Base-by-base conservation (phyloP, 805 yeast species). In the Sugiyamaella smithiae region DNA sequence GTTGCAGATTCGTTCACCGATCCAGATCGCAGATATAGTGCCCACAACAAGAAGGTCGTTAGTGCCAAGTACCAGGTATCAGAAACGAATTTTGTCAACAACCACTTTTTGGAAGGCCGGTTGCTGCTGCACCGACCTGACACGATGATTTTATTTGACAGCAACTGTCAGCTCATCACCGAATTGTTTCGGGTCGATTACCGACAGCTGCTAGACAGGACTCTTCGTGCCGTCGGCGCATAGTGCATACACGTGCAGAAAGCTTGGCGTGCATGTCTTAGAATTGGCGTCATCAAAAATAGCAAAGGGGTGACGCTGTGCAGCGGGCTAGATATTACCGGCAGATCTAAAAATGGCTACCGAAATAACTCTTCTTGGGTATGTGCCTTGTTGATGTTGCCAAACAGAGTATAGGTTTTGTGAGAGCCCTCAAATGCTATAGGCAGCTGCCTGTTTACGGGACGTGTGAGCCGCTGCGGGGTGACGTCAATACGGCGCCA, bases 221-320 rank as follows among this genome's bases (percentile, higher is more conserved):
- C 11, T 31, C 33, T 32, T 29, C 16, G 20, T 19, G 40, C 46
- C 23, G 28, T 19, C 37, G 16, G 17, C 40, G 35, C 25, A 24
- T 33, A n/a, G 24, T 17, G 40, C 33, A 29, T 5, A 8, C 26
- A 9, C 38, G 8, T 19, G 28, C 25, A 28, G 46, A 11, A 20
- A 11, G 46, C 29, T 43, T 31, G 38, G 40, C 38, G 38, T 32
- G 38, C 38, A 35, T 28, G n/a, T n/a, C n/a, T n/a, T n/a, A n/a
- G n/a, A n/a, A n/a, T n/a, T n/a, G n/a, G n/a, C n/a, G n/a, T n/a
- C n/a, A n/a, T n/a, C n/a, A n/a, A n/a, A n/a, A n/a, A n/a, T n/a
- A n/a, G n/a, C n/a, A n/a, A n/a, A n/a, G n/a, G n/a, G n/a, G n/a
- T n/a, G n/a, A n/a, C n/a, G n/a, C n/a, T n/a, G n/a, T n/a, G n/a